Evolutionary conservation across 2,329 filamentous ascomycete species (phyloP), one percentile per base, ranked within the genome.

Genomic region (Venturia carpophila): DNA sequence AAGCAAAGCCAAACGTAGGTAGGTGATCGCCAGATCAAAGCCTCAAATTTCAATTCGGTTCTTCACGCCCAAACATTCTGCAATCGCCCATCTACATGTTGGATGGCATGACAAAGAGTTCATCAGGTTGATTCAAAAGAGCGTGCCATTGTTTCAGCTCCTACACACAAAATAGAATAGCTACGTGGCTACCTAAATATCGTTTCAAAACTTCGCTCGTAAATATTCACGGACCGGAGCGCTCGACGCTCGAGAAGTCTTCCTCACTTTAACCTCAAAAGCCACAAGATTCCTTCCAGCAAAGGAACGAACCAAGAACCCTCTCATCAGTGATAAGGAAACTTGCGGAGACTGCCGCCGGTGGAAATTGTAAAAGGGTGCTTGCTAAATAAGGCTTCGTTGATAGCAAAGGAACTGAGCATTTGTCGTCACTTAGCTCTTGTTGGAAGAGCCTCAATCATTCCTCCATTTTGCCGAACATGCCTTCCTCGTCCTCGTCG

Each of bases 391-490:
- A 49, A 37, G n/a, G 24, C 34, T 27, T 37, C 30, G n/a, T 21
- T 19, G n/a, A 45, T 13, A 56, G 30, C 15, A n/a, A 21, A 15
- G 52, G 43, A 62, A 65, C 7, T n/a, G 11, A 17, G 11, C 27
- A 10, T 49, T 24, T 1, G 47, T 49, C 19, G 66, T 62, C 65
- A 49, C 39, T 43, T 65, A 41, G 47, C 41, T 65, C 60, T 55
- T 61, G 43, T 55, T 52, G 21, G 27, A 39, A 43, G 27, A 41
- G 65, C 62, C 60, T 37, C 4, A 27, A 47, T 43, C 34, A 94
- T 76, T 96, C 91, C 78, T 99, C 94, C 93, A 97, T 97, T 70
- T 86, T 86, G 66, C 92, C 92, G 80, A 99, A 99, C 71, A 97
- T 89, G 73, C 92, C 92, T 69, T 97, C 92, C 69, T 97, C 93